Percentiles rank a stretch among this genome's conserved stretches.
phyloP scores from a whole-genome alignment of 108 stramenopile genomes.

The Fragilaria radians region DNA sequence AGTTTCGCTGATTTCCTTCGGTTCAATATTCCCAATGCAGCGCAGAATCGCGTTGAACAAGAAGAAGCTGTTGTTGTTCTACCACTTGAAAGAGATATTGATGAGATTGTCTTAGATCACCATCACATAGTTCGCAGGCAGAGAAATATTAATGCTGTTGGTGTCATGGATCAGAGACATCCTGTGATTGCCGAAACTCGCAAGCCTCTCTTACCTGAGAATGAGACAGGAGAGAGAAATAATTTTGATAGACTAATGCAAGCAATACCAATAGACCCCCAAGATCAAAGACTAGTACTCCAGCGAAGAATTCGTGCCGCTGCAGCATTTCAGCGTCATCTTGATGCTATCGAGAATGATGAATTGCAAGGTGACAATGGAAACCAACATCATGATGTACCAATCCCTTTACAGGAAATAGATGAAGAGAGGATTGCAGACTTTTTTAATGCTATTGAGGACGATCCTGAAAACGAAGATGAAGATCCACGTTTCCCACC shows the following conservation, averaged over 20 bases:
- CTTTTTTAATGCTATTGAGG: conserved; percentile 4
- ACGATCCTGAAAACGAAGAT: conserved; percentile 11
- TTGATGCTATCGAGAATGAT: conserved; percentile 2
- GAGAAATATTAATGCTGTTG: conserved; percentile 1
- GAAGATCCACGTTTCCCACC: neutral
- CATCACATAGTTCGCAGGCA: neutral
- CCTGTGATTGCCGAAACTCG: conserved; percentile 2
- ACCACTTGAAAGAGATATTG: neutral
- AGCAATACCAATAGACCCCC: neutral
- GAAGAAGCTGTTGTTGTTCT: conserved; percentile 12
- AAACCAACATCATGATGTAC: neutral
- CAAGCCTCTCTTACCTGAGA: neutral
- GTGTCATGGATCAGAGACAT: conserved; percentile 8
- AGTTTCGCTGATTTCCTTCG: conserved; percentile 92
- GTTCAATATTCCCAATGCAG: conserved; percentile 53
- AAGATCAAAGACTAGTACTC: neutral
- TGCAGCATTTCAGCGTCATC: neutral
- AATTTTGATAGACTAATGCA: neutral
- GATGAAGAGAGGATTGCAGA: conserved; percentile 4
- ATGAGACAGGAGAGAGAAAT: neutral
- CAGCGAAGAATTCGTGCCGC: conserved; percentile 4
- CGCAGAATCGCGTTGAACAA: conserved; percentile 1
- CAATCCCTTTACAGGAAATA: conserved; percentile 2
- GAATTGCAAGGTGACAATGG: neutral
- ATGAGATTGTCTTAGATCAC: conserved; percentile 4